A percentile compares a stretch with the other conserved stretches of the same genome.
Conservation (phyloP, 192 early-diverging fungal genomes). For the Backusella circina region DNA sequence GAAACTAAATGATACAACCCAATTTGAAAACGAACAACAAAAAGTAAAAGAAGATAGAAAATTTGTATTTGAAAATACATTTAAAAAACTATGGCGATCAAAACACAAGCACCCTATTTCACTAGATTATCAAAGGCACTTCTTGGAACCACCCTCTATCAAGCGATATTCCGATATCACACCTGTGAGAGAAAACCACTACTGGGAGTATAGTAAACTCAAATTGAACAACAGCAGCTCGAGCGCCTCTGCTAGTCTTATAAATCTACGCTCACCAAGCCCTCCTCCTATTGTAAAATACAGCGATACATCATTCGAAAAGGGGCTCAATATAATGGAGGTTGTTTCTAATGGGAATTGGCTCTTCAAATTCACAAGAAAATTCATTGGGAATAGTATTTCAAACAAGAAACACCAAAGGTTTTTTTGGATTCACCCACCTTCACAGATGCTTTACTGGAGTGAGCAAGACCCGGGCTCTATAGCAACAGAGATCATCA, state of each 20-base stretch:
- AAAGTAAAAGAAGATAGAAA: not conserved
- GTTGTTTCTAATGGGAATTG: constrained; percentile 43
- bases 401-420: constrained; percentile 60
- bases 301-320: not conserved
- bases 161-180: not conserved
- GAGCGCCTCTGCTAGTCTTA: not conserved
- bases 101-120: not conserved
- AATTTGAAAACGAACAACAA: not conserved
- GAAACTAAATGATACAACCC: not conserved
- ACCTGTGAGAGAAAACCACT: not conserved
- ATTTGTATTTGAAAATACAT: constrained; percentile 1
- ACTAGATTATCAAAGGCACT: not conserved
- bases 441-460: constrained; percentile 76
- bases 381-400: constrained; percentile 38
- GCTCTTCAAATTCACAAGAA: constrained; percentile 69
- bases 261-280: not conserved
- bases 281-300: not conserved
- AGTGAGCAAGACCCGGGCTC: constrained; percentile 58
- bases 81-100: not conserved
- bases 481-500: constrained; percentile 28
- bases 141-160: not conserved
- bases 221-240: constrained; percentile 2
- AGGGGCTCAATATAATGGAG: not conserved
- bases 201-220: not conserved
- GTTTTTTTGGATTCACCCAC: constrained; percentile 81